Percentiles rank a stretch among this genome's conserved stretches.
phyloP scores from a whole-genome alignment of 441 rosid genomes.

The Daphne laureola region DNA sequence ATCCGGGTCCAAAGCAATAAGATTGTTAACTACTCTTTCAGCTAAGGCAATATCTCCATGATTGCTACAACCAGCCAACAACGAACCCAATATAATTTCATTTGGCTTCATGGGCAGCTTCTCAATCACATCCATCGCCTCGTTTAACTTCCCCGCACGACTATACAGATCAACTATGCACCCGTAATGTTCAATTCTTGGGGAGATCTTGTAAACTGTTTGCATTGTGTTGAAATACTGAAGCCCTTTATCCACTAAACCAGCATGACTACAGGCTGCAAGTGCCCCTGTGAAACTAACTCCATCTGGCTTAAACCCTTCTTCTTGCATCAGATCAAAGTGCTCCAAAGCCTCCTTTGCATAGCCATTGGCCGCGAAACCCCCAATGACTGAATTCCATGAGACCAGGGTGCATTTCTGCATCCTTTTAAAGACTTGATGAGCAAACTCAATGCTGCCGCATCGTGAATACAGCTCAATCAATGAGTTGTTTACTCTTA shows the following conservation, averaged over 20 bases:
- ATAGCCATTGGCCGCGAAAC: slow-evolving; percentile 58
- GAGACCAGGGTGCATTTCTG: slow-evolving; percentile 49
- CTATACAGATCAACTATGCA: slow-evolving; percentile 81
- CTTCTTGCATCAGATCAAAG: slow-evolving; percentile 53
- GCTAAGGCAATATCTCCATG: slow-evolving; percentile 45
- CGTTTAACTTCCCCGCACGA: slow-evolving; percentile 78
- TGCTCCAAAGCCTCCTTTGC: slow-evolving; percentile 51
- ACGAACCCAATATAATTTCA: slow-evolving; percentile 60
- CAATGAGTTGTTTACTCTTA: slow-evolving; percentile 53
- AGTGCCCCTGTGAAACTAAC: slow-evolving; percentile 73
- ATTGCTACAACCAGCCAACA: slow-evolving; percentile 59
- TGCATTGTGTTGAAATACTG: slow-evolving; percentile 45
- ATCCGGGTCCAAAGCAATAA: slow-evolving; percentile 34
- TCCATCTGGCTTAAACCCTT: slow-evolving; percentile 58
- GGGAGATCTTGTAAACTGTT: slow-evolving; percentile 34
- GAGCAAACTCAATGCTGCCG: slow-evolving; percentile 54
- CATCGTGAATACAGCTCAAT: slow-evolving; percentile 70
- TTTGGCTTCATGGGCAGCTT: slow-evolving; percentile 74
- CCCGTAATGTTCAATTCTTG: slow-evolving; percentile 73
- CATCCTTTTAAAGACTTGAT: slow-evolving; percentile 55
- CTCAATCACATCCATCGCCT: slow-evolving; percentile 41
- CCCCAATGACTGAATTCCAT: slow-evolving; percentile 73
- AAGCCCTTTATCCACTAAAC: slow-evolving; percentile 56
- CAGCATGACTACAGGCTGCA: slow-evolving; percentile 77
- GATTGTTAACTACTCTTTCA: slow-evolving; percentile 41